Evolutionary conservation across 2,329 filamentous ascomycete species (phyloP).

Genomic region (Phialophora macrospora): DNA sequence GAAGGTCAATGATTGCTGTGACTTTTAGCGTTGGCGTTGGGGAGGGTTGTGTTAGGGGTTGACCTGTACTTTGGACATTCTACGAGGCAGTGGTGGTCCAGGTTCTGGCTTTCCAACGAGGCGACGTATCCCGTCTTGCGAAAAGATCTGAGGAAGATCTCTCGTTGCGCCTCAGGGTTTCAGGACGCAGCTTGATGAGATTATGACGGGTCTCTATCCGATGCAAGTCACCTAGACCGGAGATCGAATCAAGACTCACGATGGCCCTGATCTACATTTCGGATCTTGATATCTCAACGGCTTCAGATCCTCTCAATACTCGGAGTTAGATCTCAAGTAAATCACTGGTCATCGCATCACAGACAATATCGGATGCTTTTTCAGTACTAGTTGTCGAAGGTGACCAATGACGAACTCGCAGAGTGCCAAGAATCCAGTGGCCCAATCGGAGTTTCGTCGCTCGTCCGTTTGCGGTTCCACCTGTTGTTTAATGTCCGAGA

Average conservation of each 20-base stretch:
- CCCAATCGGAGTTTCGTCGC: constrained; percentile 3
- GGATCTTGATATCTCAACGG: not conserved
- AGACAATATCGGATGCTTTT: constrained; percentile 20
- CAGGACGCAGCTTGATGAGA: not conserved
- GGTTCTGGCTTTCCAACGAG: not conserved
- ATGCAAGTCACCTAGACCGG: constrained; percentile 2
- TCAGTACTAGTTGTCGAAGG: constrained; percentile 8
- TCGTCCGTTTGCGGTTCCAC: not conserved
- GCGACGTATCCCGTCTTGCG: not conserved
- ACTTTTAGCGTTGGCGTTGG: constrained; percentile 32
- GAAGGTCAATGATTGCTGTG: constrained; percentile 13
- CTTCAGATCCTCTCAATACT: constrained; percentile 1
- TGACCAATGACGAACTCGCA: constrained; percentile 11
- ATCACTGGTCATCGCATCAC: constrained; percentile 10
- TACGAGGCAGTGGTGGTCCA: constrained; percentile 2
- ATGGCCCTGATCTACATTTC: constrained; percentile 9
- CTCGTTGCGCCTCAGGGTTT: constrained; percentile 7
- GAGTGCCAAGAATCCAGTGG: constrained; percentile 8
- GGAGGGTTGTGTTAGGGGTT: constrained; percentile 13
- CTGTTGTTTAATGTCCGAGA: not conserved
- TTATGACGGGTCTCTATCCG: not conserved
- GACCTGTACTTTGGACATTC: not conserved
- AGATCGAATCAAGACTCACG: not conserved
- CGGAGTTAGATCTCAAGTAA: not conserved
- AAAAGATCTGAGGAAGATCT: not conserved